Percentiles rank a stretch among this genome's conserved stretches.
Evolutionary conservation across 2,329 filamentous ascomycete genomes (phyloP).

Genomic region (Emericellopsis cladophorae): DNA sequence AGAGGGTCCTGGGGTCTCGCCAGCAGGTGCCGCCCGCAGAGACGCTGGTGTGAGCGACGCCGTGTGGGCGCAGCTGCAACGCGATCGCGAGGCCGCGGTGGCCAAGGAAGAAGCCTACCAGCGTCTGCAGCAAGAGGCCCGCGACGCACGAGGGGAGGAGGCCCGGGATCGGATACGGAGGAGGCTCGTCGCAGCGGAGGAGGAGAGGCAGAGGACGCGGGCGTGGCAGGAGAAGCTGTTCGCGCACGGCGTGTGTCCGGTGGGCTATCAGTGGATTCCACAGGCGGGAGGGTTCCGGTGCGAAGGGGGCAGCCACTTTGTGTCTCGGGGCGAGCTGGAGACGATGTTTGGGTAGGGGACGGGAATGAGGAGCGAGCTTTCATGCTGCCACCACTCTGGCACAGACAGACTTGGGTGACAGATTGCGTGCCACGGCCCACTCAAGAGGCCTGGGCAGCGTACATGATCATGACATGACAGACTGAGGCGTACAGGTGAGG

Average conservation of each 20-base stretch:
- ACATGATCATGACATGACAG: too few species aligned
- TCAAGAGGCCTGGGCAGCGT: too few species aligned
- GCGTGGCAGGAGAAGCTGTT: conserved; percentile 32
- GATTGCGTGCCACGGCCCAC: too few species aligned
- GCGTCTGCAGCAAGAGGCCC: conserved; percentile 14
- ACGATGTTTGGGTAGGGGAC: too few species aligned
- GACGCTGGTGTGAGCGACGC: conserved; percentile 47
- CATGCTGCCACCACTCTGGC: too few species aligned
- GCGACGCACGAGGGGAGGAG: conserved; percentile 12
- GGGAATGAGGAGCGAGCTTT: too few species aligned
- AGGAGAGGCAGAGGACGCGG: conserved; percentile 22
- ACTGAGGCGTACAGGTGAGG: too few species aligned
- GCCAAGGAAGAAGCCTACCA: conserved; percentile 23
- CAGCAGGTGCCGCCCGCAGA: conserved; percentile 15
- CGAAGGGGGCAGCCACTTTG: conserved; percentile 44
- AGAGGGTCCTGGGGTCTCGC: neutral
- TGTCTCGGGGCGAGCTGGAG: neutral
- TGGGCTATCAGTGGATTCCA: conserved; percentile 50
- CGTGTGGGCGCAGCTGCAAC: conserved; percentile 47
- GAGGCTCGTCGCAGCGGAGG: conserved; percentile 23
- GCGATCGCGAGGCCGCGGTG: conserved; percentile 27
- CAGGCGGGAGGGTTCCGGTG: conserved; percentile 47
- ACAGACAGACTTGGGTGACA: too few species aligned
- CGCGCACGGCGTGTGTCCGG: conserved; percentile 39
- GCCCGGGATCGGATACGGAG: conserved; percentile 21